phyloP scores from a whole-genome alignment of 2,329 filamentous ascomycete genomes.

The Fusarium sp. region DNA sequence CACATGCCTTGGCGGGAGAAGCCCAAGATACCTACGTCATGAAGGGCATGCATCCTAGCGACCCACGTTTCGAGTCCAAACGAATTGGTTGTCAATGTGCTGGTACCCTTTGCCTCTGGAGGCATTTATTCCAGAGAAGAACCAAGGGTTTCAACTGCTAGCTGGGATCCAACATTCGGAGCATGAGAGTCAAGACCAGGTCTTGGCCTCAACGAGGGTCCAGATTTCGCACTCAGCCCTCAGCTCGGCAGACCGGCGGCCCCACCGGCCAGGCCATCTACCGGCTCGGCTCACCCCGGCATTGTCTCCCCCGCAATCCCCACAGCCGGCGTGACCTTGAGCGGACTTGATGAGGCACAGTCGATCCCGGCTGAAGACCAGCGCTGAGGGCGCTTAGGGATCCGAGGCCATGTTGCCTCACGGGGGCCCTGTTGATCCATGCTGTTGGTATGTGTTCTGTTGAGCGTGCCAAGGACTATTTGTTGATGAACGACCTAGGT shows the following conservation, averaged over 20 bases:
- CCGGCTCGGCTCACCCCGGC: slow-evolving; percentile 9
- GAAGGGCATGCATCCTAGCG: background rate
- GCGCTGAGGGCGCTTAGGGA: background rate
- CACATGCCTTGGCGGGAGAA: background rate
- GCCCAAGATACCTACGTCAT: background rate
- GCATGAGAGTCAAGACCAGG: background rate
- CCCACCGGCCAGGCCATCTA: slow-evolving; percentile 24
- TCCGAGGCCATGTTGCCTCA: background rate
- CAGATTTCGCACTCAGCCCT: background rate
- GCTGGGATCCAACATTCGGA: background rate
- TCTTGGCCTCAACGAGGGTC: background rate
- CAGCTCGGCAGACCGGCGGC: slow-evolving; percentile 13
- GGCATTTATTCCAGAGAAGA: background rate
- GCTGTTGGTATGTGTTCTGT: background rate
- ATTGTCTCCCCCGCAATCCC: slow-evolving; percentile 17
- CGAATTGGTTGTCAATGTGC: background rate
- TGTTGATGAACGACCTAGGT: background rate
- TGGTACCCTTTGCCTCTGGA: background rate
- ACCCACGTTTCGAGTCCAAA: background rate
- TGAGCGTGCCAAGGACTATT: background rate
- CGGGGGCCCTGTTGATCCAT: background rate
- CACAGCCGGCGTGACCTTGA: background rate
- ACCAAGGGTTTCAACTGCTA: background rate
- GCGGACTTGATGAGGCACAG: background rate
- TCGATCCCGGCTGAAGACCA: background rate